These are phyloP conservation scores for Mycena olivaceomarginata DNA, from an alignment of 768 basidiomycete species.

Conservation along the genomic window DNA sequence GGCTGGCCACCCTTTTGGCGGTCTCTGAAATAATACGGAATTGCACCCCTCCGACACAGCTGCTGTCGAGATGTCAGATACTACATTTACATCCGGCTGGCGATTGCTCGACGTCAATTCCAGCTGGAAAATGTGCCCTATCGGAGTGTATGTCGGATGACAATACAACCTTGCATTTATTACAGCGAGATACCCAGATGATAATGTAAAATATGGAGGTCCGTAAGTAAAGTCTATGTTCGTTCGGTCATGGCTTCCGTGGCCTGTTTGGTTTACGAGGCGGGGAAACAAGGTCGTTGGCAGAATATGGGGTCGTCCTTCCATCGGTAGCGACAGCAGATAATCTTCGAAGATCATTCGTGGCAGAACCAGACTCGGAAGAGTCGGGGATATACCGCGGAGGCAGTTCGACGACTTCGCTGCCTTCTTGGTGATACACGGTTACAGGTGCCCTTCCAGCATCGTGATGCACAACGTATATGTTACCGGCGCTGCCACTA, in stretches of 20 bases:
- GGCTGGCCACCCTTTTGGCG: conserved; percentile 62
- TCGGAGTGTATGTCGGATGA: conserved; percentile 70
- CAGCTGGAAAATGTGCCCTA: conserved; percentile 80
- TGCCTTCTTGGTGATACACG: conserved; percentile 72
- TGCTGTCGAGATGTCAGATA: conserved; percentile 2
- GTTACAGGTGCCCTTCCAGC: conserved; percentile 75
- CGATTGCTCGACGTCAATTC: conserved; percentile 61
- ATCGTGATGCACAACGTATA: conserved; percentile 80
- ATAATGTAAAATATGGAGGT: conserved; percentile 16
- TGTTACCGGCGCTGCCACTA: conserved; percentile 49
- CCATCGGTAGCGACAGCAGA: background rate
- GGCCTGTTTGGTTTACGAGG: conserved; percentile 34
- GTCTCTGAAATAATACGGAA: conserved; percentile 30
- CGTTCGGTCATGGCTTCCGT: conserved; percentile 8
- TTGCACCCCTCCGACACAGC: background rate
- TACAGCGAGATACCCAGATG: conserved; percentile 1
- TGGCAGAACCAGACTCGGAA: background rate
- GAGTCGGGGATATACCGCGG: conserved; percentile 64
- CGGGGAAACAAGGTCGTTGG: conserved; percentile 12
- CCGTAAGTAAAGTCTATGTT: background rate
- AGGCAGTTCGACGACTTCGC: conserved; percentile 77
- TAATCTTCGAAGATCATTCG: background rate
- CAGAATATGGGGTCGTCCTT: conserved; percentile 7
- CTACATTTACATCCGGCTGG: conserved; percentile 70
- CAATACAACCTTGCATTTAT: background rate